Conservation (phyloP, 2,329 filamentous ascomycete species). For the Aspergillus phoenicis region DNA sequence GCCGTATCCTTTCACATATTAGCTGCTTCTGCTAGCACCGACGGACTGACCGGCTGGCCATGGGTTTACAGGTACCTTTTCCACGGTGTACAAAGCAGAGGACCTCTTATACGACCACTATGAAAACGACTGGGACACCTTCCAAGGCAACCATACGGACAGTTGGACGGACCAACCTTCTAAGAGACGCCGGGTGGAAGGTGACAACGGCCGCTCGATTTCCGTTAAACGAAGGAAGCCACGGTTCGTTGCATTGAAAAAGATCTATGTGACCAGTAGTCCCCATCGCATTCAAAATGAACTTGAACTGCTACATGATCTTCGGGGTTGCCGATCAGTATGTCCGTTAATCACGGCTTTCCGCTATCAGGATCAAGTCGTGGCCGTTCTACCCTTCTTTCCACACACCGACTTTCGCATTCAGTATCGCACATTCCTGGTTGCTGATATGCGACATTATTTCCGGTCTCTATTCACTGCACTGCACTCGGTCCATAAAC, state of each 20-base stretch:
- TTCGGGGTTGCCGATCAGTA: conserved; percentile 79
- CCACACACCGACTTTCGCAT: conserved; percentile 87
- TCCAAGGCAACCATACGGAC: conserved; percentile 61
- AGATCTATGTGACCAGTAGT: conserved; percentile 98
- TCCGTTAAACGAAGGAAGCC: conserved; percentile 53
- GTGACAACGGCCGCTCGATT: conserved; percentile 36
- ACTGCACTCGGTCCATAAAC: conserved; percentile 77
- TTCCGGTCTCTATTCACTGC: conserved; percentile 86
- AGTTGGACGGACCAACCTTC: conserved; percentile 71
- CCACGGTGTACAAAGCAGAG: conserved; percentile 97
- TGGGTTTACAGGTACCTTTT: conserved; percentile 77
- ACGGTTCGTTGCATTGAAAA: conserved; percentile 94
- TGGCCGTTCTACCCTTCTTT: conserved; percentile 94
- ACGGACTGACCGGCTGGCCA: not conserved
- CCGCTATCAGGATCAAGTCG: conserved; percentile 87
- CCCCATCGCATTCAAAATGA: conserved; percentile 94
- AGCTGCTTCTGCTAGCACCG: not conserved
- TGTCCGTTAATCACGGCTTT: conserved; percentile 98
- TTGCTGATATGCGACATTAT: conserved; percentile 85
- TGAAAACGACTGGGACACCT: conserved; percentile 82
- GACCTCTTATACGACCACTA: conserved; percentile 83
- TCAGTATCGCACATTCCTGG: conserved; percentile 88
- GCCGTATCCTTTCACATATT: not conserved
- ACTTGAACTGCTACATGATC: conserved; percentile 85
- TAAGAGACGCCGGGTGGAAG: conserved; percentile 54